Percentiles rank a stretch among this genome's conserved stretches.
Conservation (phyloP, 805 yeast genomes). For the Starmerella davenportii region DNA sequence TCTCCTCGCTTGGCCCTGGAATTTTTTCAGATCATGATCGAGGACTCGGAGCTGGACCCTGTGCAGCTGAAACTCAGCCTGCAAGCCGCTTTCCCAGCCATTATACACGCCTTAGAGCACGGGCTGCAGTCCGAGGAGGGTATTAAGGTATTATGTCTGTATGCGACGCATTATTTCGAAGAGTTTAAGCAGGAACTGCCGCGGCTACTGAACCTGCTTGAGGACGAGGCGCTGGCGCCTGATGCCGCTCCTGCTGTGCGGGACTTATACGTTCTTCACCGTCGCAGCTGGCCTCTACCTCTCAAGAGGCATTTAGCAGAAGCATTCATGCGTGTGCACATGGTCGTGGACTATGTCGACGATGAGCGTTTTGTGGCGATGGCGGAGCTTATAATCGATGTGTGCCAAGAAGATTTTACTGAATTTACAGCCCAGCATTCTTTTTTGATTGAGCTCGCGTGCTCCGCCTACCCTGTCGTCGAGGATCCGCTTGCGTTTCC, state of each 20-base stretch:
- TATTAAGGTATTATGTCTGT: constrained; percentile 7
- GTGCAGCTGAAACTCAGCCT: constrained; percentile 9
- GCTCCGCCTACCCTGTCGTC: constrained; percentile 12
- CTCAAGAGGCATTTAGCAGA: background rate
- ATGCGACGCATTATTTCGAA: constrained; percentile 12
- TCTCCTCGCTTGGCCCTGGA: constrained; percentile 7
- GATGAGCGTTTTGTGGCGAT: constrained; percentile 8
- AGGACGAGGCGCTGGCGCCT: constrained; percentile 1
- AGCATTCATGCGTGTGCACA: background rate
- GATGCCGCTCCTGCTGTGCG: background rate
- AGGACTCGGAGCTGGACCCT: constrained; percentile 16
- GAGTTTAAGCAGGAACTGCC: constrained; percentile 4
- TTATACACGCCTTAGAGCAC: background rate
- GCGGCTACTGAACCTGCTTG: constrained; percentile 4
- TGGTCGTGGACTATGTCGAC: constrained; percentile 3
- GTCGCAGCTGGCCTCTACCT: constrained; percentile 7
- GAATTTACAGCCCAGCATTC: constrained; percentile 6
- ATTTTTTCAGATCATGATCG: constrained; percentile 18
- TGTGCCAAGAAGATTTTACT: constrained; percentile 10
- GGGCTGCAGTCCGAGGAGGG: constrained; percentile 1
- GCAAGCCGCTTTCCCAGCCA: constrained; percentile 3
- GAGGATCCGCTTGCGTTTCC: constrained; percentile 20
- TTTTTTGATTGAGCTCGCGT: constrained; percentile 9
- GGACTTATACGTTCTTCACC: constrained; percentile 4
- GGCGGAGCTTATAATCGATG: constrained; percentile 11